phyloP scores from a whole-genome alignment of 352 stramenopile species.

The Globisporangium iwayamae region DNA sequence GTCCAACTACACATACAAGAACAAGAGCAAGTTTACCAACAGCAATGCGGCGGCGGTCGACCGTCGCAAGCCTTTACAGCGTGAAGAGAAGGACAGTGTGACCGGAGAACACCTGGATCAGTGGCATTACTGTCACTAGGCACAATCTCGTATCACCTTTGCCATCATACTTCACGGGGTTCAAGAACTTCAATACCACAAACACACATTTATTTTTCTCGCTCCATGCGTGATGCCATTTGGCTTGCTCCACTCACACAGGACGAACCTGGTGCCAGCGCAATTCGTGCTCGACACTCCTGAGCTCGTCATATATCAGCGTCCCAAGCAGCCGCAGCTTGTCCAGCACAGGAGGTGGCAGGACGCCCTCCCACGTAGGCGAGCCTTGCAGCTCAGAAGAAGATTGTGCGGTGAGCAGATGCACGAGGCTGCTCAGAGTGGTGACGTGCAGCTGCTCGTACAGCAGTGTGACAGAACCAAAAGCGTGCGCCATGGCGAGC shows the following conservation, averaged over 20 bases:
- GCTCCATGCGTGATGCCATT: background rate
- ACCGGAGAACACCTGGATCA: background rate
- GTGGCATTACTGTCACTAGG: background rate
- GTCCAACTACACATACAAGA: background rate
- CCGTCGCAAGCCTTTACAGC: background rate
- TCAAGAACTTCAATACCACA: background rate
- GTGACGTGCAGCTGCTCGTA: slow-evolving; percentile 25
- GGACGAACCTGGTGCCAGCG: background rate
- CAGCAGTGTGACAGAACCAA: slow-evolving; percentile 22
- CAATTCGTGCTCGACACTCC: slow-evolving; percentile 1
- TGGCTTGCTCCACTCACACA: background rate
- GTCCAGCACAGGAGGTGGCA: slow-evolving; percentile 19
- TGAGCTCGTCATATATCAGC: slow-evolving; percentile 20
- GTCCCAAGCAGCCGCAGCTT: slow-evolving; percentile 32
- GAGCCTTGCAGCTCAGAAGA: background rate
- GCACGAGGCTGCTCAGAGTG: slow-evolving; percentile 30
- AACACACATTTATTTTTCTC: slow-evolving; percentile 3
- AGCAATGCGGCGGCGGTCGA: background rate
- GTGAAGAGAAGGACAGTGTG: background rate
- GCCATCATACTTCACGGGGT: background rate
- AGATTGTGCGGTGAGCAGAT: background rate
- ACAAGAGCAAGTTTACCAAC: background rate
- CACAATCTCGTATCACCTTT: background rate
- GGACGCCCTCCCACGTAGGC: slow-evolving; percentile 3
- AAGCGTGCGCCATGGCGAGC: slow-evolving; percentile 29